Evolutionary conservation across 139 green algal genomes (phyloP).

Genomic region (Chlorella sp.): DNA sequence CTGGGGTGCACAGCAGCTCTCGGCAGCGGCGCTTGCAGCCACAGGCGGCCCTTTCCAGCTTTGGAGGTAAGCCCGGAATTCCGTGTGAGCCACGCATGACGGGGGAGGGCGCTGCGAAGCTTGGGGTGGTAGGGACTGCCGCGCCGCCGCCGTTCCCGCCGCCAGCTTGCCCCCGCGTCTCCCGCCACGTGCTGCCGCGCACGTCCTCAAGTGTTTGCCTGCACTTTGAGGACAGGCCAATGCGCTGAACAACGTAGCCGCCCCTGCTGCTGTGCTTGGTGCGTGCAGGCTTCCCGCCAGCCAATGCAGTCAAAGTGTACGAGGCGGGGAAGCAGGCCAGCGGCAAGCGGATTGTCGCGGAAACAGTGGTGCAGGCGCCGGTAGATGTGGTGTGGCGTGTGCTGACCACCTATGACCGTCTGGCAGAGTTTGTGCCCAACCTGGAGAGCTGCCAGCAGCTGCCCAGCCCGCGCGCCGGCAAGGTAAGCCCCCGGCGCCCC

Average conservation of each 20-base stretch:
- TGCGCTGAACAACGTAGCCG: background rate
- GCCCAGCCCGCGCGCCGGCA: constrained; percentile 18
- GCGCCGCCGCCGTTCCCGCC: too few species aligned
- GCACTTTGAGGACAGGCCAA: too few species aligned
- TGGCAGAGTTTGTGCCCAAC: constrained; percentile 69
- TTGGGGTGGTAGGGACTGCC: too few species aligned
- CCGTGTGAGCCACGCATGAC: too few species aligned
- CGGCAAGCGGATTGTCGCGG: constrained; percentile 50
- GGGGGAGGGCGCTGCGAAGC: too few species aligned
- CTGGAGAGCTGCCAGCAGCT: constrained; percentile 60
- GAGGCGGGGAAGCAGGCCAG: constrained; percentile 16
- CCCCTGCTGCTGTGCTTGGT: background rate
- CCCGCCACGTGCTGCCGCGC: too few species aligned
- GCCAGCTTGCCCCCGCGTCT: too few species aligned
- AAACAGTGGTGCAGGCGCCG: constrained; percentile 52
- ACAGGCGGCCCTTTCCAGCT: too few species aligned
- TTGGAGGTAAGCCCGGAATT: too few species aligned
- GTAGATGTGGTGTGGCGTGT: constrained; percentile 63
- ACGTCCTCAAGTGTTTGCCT: too few species aligned
- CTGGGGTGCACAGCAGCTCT: too few species aligned
- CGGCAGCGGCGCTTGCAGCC: too few species aligned
- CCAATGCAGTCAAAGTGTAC: constrained; percentile 26
- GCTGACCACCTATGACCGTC: constrained; percentile 63
- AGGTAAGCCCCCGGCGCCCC: background rate
- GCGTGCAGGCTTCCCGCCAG: background rate